phyloP scores from a whole-genome alignment of 192 early-diverging fungal genomes.

The Gryganskiella cystojenkinii region DNA sequence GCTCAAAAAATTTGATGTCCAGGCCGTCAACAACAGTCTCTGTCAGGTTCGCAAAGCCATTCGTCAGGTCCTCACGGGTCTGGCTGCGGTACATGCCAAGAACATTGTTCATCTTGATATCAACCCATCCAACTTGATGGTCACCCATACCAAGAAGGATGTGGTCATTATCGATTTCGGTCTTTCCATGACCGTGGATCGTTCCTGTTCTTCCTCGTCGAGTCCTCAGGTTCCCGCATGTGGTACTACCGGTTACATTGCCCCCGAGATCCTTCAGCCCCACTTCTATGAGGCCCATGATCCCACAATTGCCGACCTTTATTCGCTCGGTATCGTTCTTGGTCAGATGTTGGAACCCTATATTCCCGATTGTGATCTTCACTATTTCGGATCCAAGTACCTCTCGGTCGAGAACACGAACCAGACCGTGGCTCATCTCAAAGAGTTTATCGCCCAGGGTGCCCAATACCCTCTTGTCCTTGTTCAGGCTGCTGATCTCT shows the following conservation, averaged over 20 bases:
- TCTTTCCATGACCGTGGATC: constrained; percentile 62
- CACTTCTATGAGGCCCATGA: constrained; percentile 37
- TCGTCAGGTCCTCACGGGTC: constrained; percentile 64
- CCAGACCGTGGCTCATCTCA: constrained; percentile 35
- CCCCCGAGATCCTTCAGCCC: constrained; percentile 66
- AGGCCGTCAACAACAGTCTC: constrained; percentile 62
- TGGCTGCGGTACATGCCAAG: constrained; percentile 69
- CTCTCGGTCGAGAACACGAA: constrained; percentile 52
- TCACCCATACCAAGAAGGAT: constrained; percentile 56
- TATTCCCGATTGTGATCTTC: constrained; percentile 69
- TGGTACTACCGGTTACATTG: constrained; percentile 83
- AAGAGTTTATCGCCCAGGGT: constrained; percentile 46
- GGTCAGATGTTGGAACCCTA: constrained; percentile 84
- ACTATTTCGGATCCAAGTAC: constrained; percentile 76
- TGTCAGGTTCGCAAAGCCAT: constrained; percentile 58
- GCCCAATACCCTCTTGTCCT: constrained; percentile 30
- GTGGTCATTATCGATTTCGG: constrained; percentile 83
- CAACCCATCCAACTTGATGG: constrained; percentile 72
- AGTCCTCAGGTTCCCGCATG: constrained; percentile 46
- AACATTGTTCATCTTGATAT: constrained; percentile 78
- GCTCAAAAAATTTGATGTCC: constrained; percentile 58
- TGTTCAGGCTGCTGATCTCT: constrained; percentile 33
- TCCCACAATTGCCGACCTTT: constrained; percentile 69
- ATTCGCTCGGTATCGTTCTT: constrained; percentile 76
- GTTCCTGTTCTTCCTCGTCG: constrained; percentile 1